Base-by-base conservation (phyloP, 1,139 yeast genomes). In the Lodderomyces elongisporus region DNA sequence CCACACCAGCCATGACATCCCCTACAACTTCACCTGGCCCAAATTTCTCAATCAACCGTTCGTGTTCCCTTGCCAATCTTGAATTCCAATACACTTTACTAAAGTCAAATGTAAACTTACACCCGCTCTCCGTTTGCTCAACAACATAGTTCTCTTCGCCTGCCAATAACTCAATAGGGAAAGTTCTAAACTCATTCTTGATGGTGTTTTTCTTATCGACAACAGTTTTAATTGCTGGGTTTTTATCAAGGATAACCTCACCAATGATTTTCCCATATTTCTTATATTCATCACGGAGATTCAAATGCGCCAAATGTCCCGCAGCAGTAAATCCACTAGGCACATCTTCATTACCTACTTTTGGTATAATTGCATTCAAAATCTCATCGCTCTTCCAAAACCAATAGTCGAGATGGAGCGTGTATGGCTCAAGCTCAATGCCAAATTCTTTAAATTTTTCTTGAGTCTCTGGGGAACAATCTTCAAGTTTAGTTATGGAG, bases 1-100 rank as follows among this genome's bases (percentile, higher is more conserved):
- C 99, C 2, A 93, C 98, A 24, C 99, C 99, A 0, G 96, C 98
- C 74, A 93, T 85, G 0, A 88, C 97, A 62, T 93, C 99, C 45
- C 88, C 87, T 0, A 93, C 85, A 2, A 85, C 84, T 40, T 82
- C 84, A 8, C 79, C 71, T 2, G 72, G 65, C 41, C 71, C 51
- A 52, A 93, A 89, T 36, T 54, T 57, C 3, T 60, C 52, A 8
- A 91, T 80, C 31, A 93, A 60, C 39, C 97, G 66, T 34, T 80
- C 93, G 56, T 93, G 99, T 51, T 93, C 99, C 0, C 96, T 84
- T 47, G 88, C 93, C 35, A 93, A 66, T 46, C 98, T 73, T 10
- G 97, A 87, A 58, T 93, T 93, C 99, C 99, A 93, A 59, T 93
- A 93, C 6, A 93, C 98, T 49, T 85, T 84, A 41, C 85, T 76